These are phyloP conservation scores for Dothidotthia symphoricarpi DNA, from an alignment of 2,329 filamentous ascomycete genomes.

Conservation along the genomic window DNA sequence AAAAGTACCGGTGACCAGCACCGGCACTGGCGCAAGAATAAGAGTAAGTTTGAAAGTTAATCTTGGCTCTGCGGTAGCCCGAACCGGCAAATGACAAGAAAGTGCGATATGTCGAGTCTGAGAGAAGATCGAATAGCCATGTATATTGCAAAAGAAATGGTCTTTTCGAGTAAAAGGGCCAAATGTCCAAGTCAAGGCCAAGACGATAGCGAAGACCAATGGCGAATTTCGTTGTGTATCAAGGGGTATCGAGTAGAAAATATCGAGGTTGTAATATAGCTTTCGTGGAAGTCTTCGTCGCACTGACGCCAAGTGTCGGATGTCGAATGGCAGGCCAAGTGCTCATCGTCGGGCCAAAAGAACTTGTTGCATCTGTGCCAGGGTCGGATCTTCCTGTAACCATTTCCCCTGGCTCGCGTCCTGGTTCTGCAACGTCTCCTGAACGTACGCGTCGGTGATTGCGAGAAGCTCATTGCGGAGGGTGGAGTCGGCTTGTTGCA, in stretches of 20 bases:
- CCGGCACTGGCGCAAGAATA: neutral
- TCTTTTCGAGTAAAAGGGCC: neutral
- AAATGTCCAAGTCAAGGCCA: neutral
- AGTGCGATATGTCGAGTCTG: too few species aligned
- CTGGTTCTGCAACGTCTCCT: slow-evolving; percentile 54
- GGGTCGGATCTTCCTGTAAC: slow-evolving; percentile 59
- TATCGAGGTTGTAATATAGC: slow-evolving; percentile 12
- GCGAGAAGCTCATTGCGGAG: slow-evolving; percentile 55
- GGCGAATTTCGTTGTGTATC: slow-evolving; percentile 9
- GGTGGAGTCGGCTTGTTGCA: slow-evolving; percentile 51
- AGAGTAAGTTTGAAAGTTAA: too few species aligned
- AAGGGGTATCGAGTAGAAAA: slow-evolving; percentile 20
- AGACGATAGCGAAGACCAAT: slow-evolving; percentile 2
- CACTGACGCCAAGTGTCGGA: slow-evolving; percentile 5
- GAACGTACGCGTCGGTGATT: slow-evolving; percentile 58
- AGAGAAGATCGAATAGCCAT: neutral
- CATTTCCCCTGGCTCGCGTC: slow-evolving; percentile 60
- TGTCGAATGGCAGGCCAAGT: slow-evolving; percentile 1
- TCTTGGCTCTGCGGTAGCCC: too few species aligned
- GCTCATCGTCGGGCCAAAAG: slow-evolving; percentile 33
- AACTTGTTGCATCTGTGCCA: slow-evolving; percentile 50
- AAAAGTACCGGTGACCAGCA: slow-evolving; percentile 10
- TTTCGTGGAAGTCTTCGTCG: slow-evolving; percentile 1
- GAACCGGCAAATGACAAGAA: too few species aligned
- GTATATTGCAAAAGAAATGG: neutral